Conservation (phyloP, 345 rosid species). For the Hypericum perforatum region DNA sequence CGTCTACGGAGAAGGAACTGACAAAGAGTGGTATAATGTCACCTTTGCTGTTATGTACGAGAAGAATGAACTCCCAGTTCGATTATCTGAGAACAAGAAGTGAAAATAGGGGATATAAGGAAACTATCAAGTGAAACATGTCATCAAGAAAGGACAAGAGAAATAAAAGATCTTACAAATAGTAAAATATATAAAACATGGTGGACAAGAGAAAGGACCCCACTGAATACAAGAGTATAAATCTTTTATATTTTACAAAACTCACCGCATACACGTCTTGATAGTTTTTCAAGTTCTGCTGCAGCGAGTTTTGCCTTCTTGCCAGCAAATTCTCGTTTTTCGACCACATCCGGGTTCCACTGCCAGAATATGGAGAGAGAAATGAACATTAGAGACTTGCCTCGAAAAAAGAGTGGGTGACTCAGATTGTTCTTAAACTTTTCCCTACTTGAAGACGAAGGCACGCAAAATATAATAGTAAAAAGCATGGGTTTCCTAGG, state of each 20-base stretch:
- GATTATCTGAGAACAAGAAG: conserved; percentile 41
- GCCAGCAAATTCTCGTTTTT: conserved; percentile 75
- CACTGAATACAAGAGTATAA: too few relatives aligned
- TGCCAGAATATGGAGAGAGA: conserved; percentile 12
- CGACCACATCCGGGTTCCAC: conserved; percentile 79
- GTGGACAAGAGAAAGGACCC: too few relatives aligned
- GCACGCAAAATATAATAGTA: too few relatives aligned
- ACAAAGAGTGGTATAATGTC: conserved; percentile 9
- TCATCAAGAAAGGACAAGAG: too few relatives aligned
- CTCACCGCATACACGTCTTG: conserved; percentile 67
- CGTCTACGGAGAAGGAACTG: background rate
- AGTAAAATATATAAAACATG: too few relatives aligned
- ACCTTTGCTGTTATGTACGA: conserved; percentile 85
- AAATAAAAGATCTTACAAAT: too few relatives aligned
- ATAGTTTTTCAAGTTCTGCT: conserved; percentile 78
- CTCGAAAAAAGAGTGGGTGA: too few relatives aligned
- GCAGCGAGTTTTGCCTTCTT: conserved; percentile 90
- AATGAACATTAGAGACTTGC: background rate
- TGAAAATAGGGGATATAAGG: conserved; percentile 8
- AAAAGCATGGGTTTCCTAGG: too few relatives aligned
- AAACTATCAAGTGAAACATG: background rate
- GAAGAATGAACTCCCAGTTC: conserved; percentile 57
- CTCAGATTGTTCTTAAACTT: too few relatives aligned
- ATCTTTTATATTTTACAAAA: background rate
- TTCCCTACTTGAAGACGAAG: too few relatives aligned